phyloP scores from a whole-genome alignment of 2,329 filamentous ascomycete genomes.

The Trichophyton rubrum region DNA sequence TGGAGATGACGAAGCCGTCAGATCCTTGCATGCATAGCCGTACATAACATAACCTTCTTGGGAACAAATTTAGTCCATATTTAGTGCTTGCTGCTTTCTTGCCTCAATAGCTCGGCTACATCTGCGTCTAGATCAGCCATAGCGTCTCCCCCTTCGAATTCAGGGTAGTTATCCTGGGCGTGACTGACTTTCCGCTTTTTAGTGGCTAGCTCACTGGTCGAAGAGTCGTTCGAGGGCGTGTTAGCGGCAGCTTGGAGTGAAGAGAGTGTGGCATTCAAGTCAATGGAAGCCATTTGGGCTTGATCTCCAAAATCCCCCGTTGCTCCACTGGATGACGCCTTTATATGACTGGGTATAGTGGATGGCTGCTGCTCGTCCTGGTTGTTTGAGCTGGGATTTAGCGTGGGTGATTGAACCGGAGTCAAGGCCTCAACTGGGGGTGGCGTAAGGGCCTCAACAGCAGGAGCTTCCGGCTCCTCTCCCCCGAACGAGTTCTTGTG shows the following conservation, averaged over 20 bases:
- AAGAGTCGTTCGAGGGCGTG: not conserved
- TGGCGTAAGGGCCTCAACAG: conserved; percentile 41
- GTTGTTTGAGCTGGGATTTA: conserved; percentile 12
- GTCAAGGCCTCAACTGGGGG: conserved; percentile 80
- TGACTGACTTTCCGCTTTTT: conserved; percentile 41
- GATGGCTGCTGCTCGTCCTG: not conserved
- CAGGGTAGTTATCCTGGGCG: conserved; percentile 30
- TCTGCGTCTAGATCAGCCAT: conserved; percentile 49
- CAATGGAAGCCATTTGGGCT: not conserved
- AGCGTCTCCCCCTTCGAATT: conserved; percentile 40
- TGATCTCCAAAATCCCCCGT: not conserved
- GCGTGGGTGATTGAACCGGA: conserved; percentile 38
- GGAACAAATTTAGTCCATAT: too few species aligned
- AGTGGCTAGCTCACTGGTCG: conserved; percentile 19
- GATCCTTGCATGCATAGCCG: not conserved
- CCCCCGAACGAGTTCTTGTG: not conserved
- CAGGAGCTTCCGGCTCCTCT: conserved; percentile 13
- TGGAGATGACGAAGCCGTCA: not conserved
- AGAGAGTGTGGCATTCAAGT: not conserved
- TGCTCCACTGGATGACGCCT: not conserved
- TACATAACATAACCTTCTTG: not conserved
- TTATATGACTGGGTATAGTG: not conserved
- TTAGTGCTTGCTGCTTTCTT: conserved; percentile 25
- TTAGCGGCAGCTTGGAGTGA: not conserved
- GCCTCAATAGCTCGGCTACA: conserved; percentile 46